phyloP scores from a whole-genome alignment of 1,284 basidiomycete genomes.

The Exobasidium rhododendri region DNA sequence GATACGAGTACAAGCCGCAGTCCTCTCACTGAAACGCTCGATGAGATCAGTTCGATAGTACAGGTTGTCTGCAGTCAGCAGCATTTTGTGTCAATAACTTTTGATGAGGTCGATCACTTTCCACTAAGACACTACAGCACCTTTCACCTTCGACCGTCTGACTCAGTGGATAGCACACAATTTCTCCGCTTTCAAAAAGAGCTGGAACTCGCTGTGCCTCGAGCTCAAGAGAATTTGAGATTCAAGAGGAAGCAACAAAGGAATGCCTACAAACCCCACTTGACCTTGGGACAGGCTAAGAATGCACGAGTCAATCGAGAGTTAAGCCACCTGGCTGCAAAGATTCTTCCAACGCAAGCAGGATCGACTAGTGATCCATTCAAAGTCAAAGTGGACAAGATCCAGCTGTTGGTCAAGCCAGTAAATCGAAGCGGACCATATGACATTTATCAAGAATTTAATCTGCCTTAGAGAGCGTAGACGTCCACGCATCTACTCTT shows the following conservation, averaged over 20 bases:
- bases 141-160: neutral
- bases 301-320: neutral
- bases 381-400: neutral
- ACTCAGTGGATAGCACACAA: neutral
- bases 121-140: neutral
- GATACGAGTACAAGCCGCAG: too few relatives aligned
- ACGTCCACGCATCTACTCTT: neutral
- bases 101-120: neutral
- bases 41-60: too few relatives aligned
- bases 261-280: constrained; percentile 1
- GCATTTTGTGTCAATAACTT: too few relatives aligned
- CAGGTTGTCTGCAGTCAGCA: too few relatives aligned
- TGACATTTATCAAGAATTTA: constrained; percentile 9
- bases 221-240: neutral
- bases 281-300: constrained; percentile 8
- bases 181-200: neutral
- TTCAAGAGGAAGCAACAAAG: neutral
- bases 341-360: neutral
- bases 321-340: neutral
- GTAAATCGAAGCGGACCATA: constrained; percentile 11
- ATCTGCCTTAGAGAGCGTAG: neutral
- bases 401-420: constrained; percentile 6
- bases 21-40: too few relatives aligned
- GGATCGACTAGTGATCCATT: neutral
- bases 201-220: neutral